Base-by-base conservation (phyloP, 345 rosid species). In the Bruguiera sexangula region DNA sequence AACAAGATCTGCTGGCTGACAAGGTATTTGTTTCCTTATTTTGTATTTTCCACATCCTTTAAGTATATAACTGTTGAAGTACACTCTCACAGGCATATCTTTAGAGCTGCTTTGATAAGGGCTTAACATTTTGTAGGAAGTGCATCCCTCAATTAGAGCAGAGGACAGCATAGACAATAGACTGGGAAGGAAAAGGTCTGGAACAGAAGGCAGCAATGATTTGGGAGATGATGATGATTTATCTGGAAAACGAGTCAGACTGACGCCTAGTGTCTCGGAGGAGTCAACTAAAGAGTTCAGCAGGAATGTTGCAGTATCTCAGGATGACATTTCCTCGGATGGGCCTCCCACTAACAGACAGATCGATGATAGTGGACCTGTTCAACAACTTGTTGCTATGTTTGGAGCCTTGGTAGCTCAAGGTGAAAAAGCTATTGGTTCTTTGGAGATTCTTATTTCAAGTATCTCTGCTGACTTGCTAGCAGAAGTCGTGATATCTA, bases 341-440 rank as follows among this genome's bases (percentile, higher is more conserved):
- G 82, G 78, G 70, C 78, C 84, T 61, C 59, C 79, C 55, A 66
- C 69, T 66, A 76, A 76, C 67, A 83, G 77, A 77, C 83, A 65
- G 66, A 85, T 72, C 36, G 81, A 80, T 78, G 88, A 85, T 71
- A 76, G 67, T 69, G 97, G 92, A 70, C 89, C 96, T 67, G 99
- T 87, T 57, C 96, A 88, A 83, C 96, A 90, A 80, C 92, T 95
- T 70, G 93, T 92, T 77, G 88, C 86, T 61, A 86, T 90, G 97
- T 89, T 95, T 54, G 96, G 97, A 62, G 93, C 86, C 62, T 85
- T 95, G 86, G 96, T 95, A 83, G 96, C 97, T 70, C 96, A 95
- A 82, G 97, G 97, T 79, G 99, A 88, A 83, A 86, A 84, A 50
- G 99, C 96, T 78, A 79, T 87, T 80, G 89, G 85, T 63, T 83